Base-by-base conservation (phyloP, 1,284 basidiomycete species). In the Heterobasidion annosum region DNA sequence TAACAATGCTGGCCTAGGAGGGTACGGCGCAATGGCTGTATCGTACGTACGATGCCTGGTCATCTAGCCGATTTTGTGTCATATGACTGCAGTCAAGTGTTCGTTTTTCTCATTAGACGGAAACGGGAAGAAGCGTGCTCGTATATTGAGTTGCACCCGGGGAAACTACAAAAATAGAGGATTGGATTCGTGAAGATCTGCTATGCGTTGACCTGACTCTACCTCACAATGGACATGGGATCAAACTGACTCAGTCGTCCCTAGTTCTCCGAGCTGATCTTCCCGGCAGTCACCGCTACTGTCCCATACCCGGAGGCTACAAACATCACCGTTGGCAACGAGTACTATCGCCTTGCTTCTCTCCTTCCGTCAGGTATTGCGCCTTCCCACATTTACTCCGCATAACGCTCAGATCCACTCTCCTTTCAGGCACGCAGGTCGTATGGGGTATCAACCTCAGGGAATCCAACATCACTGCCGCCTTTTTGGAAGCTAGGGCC, bases 361-460 rank as follows among this genome's bases (percentile, higher is more conserved):
- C 79, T 80, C 61, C 73, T 88, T 48, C 83, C 81, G 34, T 58
- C 65, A 12, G 70, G 79, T 76, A 61, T 52, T 66, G 55, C 42
- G 25, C 25, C 25, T 25, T 25, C 4, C 25, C 25, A 25, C 25
- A 25, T 25, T 25, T 25, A 25, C 25, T 25, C 25, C 25, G 25
- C 25, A 25, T 25, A 25, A 25, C 25, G 25, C 25, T 25, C 25
- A 4, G 5, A 25, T 25, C 5, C 25, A 25, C 5, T 25, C 25
- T 25, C 25, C n/a, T 40, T 40, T 12, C 18, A 78, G 78, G 73
- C 33, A 82, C 81, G 2, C 75, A 73, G 60, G 81, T 85, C 58
- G 80, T 73, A n/a, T 88, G 81, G 81, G 86, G 84, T n/a, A 71
- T 88, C 53, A 86, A 87, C 64, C 66, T 87, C 19, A 78, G 81